Evolutionary conservation across 495 filamentous ascomycete species (phyloP).

Genomic region (Penicillium waksmanii): DNA sequence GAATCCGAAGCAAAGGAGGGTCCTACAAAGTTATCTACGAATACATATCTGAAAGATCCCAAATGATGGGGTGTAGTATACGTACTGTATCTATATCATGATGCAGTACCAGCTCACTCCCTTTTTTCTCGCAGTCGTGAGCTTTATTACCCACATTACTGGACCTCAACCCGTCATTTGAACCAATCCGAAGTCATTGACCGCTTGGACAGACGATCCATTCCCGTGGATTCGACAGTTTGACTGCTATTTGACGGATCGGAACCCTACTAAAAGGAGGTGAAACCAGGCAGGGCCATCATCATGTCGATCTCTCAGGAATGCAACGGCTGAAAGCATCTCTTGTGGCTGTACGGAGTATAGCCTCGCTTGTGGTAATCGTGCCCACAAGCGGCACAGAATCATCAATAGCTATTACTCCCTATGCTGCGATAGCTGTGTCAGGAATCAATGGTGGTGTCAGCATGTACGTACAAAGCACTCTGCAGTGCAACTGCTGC

Average conservation of each 20-base stretch:
- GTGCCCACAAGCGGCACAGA: not conserved
- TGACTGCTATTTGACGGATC: slow-evolving; percentile 30
- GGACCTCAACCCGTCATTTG: slow-evolving; percentile 4
- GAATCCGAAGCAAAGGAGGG: not conserved
- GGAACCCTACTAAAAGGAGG: slow-evolving; percentile 26
- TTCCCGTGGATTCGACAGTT: slow-evolving; percentile 30
- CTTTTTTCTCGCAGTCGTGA: too few relatives aligned
- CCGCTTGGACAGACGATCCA: slow-evolving; percentile 39
- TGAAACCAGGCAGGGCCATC: slow-evolving; percentile 36
- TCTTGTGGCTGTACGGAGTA: not conserved
- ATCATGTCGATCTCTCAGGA: slow-evolving; percentile 33
- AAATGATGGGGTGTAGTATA: not conserved
- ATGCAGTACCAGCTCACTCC: too few relatives aligned
- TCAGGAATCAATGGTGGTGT: too few relatives aligned
- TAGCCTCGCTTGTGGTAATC: not conserved
- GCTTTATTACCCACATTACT: not conserved
- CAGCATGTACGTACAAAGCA: too few relatives aligned
- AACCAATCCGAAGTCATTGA: slow-evolving; percentile 20
- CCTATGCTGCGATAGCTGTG: not conserved
- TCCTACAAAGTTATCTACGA: not conserved
- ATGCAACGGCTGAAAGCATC: slow-evolving; percentile 6
- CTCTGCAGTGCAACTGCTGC: not conserved
- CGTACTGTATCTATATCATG: not conserved
- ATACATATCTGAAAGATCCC: not conserved
- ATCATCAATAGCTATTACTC: not conserved